phyloP scores from a whole-genome alignment of 2,329 filamentous ascomycete genomes.

The Fusarium lyarnte region DNA sequence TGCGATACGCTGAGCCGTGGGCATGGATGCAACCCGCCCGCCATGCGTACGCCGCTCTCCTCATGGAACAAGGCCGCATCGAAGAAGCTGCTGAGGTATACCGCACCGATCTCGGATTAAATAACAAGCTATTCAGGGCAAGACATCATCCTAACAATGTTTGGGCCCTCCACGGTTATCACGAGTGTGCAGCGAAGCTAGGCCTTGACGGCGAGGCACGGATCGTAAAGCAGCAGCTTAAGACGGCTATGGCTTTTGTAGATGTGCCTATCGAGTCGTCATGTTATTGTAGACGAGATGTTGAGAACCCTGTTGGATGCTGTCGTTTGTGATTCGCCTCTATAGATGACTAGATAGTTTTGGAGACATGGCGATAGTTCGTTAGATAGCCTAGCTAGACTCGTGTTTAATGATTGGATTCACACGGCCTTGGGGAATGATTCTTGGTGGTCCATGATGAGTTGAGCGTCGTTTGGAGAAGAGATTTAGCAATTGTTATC shows the following conservation, averaged over 20 bases:
- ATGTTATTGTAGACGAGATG: slow-evolving; percentile 39
- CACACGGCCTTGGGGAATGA: neutral
- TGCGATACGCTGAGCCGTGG: slow-evolving; percentile 79
- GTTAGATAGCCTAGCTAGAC: neutral
- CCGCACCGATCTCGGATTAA: slow-evolving; percentile 66
- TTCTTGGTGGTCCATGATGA: neutral
- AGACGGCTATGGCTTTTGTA: slow-evolving; percentile 62
- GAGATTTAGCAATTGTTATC: rapidly evolving
- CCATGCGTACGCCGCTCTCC: slow-evolving; percentile 73
- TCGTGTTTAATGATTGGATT: neutral
- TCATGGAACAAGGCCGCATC: slow-evolving; percentile 69
- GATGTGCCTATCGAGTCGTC: slow-evolving; percentile 63
- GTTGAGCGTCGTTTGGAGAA: neutral
- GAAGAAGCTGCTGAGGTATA: slow-evolving; percentile 66
- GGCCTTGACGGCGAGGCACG: slow-evolving; percentile 54
- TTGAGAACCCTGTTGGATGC: slow-evolving; percentile 1
- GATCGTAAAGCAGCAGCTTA: slow-evolving; percentile 55
- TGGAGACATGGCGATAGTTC: neutral
- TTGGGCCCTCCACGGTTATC: slow-evolving; percentile 76
- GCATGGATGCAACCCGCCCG: slow-evolving; percentile 78
- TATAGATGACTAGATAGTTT: neutral
- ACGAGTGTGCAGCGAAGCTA: slow-evolving; percentile 69
- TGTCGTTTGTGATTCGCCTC: neutral
- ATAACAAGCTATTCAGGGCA: slow-evolving; percentile 66
- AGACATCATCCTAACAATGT: slow-evolving; percentile 75